Evolutionary conservation across 306 rosid species (phyloP).

Genomic region (Sindora glabra): DNA sequence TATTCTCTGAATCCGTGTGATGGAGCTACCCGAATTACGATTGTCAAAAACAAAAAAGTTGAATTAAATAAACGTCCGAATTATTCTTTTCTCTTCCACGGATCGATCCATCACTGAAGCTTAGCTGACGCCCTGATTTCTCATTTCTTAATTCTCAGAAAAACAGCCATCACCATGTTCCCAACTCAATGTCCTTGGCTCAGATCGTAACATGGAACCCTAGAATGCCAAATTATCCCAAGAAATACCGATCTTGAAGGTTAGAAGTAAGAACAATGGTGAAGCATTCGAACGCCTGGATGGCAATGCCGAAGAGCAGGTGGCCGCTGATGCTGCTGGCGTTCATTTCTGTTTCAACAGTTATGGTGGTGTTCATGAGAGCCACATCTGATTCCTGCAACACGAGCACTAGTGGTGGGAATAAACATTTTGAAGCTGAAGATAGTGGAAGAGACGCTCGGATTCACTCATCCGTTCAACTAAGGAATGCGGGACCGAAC

Average conservation of each 20-base stretch:
- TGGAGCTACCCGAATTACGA: too few species aligned
- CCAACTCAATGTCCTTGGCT: neutral
- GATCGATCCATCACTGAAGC: neutral
- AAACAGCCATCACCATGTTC: neutral
- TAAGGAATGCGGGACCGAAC: conserved; percentile 12
- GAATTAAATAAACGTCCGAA: too few species aligned
- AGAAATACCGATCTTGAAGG: neutral
- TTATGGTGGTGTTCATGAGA: conserved; percentile 46
- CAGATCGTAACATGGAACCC: conserved; percentile 8
- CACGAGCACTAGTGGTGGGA: neutral
- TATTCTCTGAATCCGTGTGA: too few species aligned
- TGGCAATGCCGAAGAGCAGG: conserved; percentile 47
- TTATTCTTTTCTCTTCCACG: neutral
- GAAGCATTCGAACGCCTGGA: conserved; percentile 35
- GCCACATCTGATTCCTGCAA: conserved; percentile 44
- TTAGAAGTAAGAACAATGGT: conserved; percentile 23
- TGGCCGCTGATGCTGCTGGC: conserved; percentile 49
- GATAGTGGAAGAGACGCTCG: conserved; percentile 1
- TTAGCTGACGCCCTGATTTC: neutral
- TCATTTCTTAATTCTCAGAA: neutral
- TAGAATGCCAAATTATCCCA: conserved; percentile 11
- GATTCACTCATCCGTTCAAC: conserved; percentile 23
- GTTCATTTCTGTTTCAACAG: conserved; percentile 53
- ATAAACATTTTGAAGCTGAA: conserved; percentile 13
- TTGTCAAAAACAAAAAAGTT: too few species aligned